phyloP scores from a whole-genome alignment of 2,329 filamentous ascomycete genomes.

The Penicillium sp. region DNA sequence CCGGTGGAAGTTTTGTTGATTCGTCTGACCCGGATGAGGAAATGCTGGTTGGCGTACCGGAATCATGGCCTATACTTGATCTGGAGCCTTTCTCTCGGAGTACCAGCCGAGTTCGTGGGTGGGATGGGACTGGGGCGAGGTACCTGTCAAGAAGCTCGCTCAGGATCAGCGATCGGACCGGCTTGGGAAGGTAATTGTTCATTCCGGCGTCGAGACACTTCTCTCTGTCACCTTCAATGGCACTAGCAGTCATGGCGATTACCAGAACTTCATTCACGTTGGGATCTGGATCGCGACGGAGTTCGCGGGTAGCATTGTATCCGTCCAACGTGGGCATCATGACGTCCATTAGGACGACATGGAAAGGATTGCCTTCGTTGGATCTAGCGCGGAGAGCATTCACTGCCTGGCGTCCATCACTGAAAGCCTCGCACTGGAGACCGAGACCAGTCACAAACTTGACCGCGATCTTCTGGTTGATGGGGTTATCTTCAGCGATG shows the following conservation, averaged over 20 bases:
- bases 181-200: slow-evolving; percentile 97
- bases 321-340: slow-evolving; percentile 94
- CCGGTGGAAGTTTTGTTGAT: slow-evolving; percentile 18
- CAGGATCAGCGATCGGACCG: slow-evolving; percentile 83
- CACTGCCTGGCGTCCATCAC: slow-evolving; percentile 84
- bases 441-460: slow-evolving; percentile 85
- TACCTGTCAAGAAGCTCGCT: slow-evolving; percentile 78
- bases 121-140: slow-evolving; percentile 52
- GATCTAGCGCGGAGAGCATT: slow-evolving; percentile 77
- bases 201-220: slow-evolving; percentile 95
- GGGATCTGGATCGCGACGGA: slow-evolving; percentile 74
- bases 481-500: slow-evolving; percentile 91
- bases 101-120: slow-evolving; percentile 32
- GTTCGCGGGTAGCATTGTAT: slow-evolving; percentile 82
- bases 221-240: slow-evolving; percentile 90
- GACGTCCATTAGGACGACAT: slow-evolving; percentile 91
- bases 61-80: slow-evolving; percentile 29
- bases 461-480: slow-evolving; percentile 92
- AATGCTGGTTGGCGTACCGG: slow-evolving; percentile 25
- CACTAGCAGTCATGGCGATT: slow-evolving; percentile 95
- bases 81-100: slow-evolving; percentile 30
- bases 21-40: slow-evolving; percentile 30
- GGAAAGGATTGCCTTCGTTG: slow-evolving; percentile 72
- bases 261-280: slow-evolving; percentile 81
- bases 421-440: slow-evolving; percentile 83